These are phyloP conservation scores for Parastagonospora nodorum DNA, from an alignment of 2,329 filamentous ascomycete species.

Conservation along the genomic window DNA sequence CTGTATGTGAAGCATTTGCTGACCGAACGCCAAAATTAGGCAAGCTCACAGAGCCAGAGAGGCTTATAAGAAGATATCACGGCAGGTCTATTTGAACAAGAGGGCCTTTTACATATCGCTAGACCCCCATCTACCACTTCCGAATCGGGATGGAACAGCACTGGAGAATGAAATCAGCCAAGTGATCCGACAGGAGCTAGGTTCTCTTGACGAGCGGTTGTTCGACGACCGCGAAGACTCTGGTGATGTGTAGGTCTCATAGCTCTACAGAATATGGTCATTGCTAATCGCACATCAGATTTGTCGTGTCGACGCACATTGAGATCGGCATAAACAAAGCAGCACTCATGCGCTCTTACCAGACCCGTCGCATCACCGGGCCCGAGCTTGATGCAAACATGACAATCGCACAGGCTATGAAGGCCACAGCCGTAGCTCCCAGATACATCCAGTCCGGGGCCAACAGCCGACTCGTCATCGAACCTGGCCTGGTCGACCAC, in stretches of 20 bases:
- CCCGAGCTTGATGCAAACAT: slow-evolving; percentile 34
- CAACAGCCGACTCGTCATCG: slow-evolving; percentile 27
- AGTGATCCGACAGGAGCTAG: slow-evolving; percentile 23
- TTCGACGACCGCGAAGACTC: slow-evolving; percentile 31
- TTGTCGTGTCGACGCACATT: slow-evolving; percentile 35
- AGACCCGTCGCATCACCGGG: slow-evolving; percentile 35
- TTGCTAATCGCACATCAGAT: slow-evolving; percentile 21
- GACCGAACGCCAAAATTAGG: no score
- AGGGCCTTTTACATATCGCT: slow-evolving; percentile 30
- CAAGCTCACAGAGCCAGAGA: slow-evolving; percentile 35
- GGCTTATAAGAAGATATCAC: slow-evolving; percentile 32
- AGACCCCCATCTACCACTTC: slow-evolving; percentile 18
- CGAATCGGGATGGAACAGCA: slow-evolving; percentile 13
- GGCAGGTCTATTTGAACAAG: slow-evolving; percentile 35
- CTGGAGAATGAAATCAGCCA: slow-evolving; percentile 29
- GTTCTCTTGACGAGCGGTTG: slow-evolving; percentile 24
- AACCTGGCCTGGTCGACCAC: slow-evolving; percentile 37
- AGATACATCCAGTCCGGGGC: slow-evolving; percentile 23
- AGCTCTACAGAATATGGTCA: not conserved
- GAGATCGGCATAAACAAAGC: slow-evolving; percentile 35
- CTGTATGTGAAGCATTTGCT: no score
- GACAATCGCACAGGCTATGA: slow-evolving; percentile 33
- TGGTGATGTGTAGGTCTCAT: slow-evolving; percentile 35
- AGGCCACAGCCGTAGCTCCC: slow-evolving; percentile 29
- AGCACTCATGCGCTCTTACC: slow-evolving; percentile 38